Conservation (phyloP, 2,329 filamentous ascomycete species). For the Colletotrichum tabaci region DNA sequence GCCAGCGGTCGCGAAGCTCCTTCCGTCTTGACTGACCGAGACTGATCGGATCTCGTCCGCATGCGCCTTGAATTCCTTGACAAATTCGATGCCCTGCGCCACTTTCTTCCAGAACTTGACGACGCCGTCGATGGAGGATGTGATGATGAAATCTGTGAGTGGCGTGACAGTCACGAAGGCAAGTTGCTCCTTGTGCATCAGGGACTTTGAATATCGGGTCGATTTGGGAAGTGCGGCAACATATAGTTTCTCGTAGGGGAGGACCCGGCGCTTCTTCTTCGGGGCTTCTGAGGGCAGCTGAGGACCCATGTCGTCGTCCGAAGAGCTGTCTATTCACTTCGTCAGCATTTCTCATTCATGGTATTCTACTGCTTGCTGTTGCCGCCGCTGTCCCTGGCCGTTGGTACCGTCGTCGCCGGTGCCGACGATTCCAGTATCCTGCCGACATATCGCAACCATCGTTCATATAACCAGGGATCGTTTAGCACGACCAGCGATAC, state of each 20-base stretch:
- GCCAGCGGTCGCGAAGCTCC: conserved; percentile 93
- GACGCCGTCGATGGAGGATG: conserved; percentile 92
- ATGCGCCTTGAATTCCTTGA: conserved; percentile 97
- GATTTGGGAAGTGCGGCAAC: conserved; percentile 88
- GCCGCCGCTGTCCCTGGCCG: neutral
- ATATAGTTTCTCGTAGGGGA: conserved; percentile 96
- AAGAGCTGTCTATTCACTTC: conserved; percentile 72
- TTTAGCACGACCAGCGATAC: neutral
- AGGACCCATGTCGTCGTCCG: conserved; percentile 94
- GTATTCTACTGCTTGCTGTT: neutral
- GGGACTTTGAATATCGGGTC: conserved; percentile 88
- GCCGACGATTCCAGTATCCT: too few species aligned
- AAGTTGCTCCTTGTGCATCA: conserved; percentile 98
- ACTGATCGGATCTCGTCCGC: conserved; percentile 86
- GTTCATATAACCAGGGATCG: neutral
- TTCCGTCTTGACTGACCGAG: conserved; percentile 88
- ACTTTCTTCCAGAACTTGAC: conserved; percentile 99
- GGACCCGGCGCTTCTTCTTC: conserved; percentile 88
- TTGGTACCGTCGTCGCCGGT: neutral
- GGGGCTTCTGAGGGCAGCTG: conserved; percentile 85
- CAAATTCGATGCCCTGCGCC: conserved; percentile 91
- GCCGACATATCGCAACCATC: neutral
- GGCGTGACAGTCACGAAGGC: conserved; percentile 91
- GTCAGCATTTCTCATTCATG: neutral
- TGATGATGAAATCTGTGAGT: conserved; percentile 94